These are phyloP conservation scores for Thielaviopsis punctulata DNA, from an alignment of 2,329 filamentous ascomycete species.

Conservation along the genomic window DNA sequence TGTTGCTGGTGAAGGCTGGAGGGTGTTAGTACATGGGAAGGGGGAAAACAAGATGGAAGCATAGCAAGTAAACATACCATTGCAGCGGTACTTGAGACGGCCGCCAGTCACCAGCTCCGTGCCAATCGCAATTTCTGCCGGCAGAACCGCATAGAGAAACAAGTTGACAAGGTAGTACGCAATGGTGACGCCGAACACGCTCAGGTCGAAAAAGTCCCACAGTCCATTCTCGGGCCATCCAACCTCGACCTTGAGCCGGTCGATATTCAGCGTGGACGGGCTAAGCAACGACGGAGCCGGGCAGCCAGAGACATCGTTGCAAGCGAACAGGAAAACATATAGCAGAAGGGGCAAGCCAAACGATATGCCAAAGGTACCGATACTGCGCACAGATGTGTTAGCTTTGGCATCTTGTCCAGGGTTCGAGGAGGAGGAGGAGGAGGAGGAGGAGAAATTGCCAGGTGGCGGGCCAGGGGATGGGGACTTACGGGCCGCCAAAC, in stretches of 20 bases:
- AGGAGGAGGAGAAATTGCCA: background rate
- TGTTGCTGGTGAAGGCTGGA: constrained; percentile 56
- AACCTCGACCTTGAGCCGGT: constrained; percentile 59
- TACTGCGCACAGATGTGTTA: constrained; percentile 27
- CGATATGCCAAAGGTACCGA: constrained; percentile 60
- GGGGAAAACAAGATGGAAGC: background rate
- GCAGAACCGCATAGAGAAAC: constrained; percentile 58
- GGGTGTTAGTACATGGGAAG: background rate
- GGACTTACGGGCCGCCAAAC: constrained; percentile 33
- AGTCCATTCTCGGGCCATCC: constrained; percentile 65
- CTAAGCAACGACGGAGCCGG: constrained; percentile 65
- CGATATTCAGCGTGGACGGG: constrained; percentile 53
- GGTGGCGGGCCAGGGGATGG: background rate
- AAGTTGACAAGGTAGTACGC: constrained; percentile 66
- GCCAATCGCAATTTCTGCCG: constrained; percentile 55
- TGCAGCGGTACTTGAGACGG: constrained; percentile 66
- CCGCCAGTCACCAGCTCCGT: constrained; percentile 53
- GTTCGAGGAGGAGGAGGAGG: constrained; percentile 7
- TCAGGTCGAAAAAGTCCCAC: constrained; percentile 49
- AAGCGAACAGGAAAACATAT: constrained; percentile 66
- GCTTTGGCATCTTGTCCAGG: background rate
- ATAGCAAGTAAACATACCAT: constrained; percentile 31
- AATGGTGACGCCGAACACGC: constrained; percentile 51
- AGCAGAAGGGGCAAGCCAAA: constrained; percentile 65
- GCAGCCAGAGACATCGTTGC: constrained; percentile 86